These are phyloP conservation scores for Trichoderma lentiforme DNA, from an alignment of 2,329 filamentous ascomycete genomes.

Conservation along the genomic window DNA sequence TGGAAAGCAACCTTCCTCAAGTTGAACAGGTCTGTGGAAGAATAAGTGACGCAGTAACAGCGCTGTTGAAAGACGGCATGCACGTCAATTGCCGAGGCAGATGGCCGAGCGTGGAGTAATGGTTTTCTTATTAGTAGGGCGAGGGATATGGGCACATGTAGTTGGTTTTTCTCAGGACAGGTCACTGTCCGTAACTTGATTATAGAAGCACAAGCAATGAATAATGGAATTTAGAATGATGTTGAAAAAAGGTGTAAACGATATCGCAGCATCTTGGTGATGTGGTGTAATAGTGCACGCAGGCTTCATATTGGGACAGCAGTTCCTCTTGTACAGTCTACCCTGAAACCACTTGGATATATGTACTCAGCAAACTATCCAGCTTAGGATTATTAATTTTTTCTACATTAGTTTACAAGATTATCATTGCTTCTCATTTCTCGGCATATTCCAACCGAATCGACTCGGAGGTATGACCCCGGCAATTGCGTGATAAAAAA, in stretches of 20 bases:
- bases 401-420: background rate
- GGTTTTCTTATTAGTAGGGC: background rate
- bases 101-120: background rate
- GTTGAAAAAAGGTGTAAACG: background rate
- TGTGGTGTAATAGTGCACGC: background rate
- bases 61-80: background rate
- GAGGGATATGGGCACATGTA: background rate
- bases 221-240: background rate
- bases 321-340: background rate
- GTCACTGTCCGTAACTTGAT: background rate
- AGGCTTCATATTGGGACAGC: background rate
- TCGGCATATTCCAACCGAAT: background rate
- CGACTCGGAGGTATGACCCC: background rate
- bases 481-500: background rate
- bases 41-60: background rate
- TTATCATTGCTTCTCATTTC: background rate
- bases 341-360: background rate
- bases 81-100: too few relatives aligned
- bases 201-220: background rate
- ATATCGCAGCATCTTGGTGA: background rate
- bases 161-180: background rate
- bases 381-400: background rate
- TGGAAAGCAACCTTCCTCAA: background rate
- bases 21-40: background rate
- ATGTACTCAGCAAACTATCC: background rate